A percentile compares a stretch with the other conserved stretches of the same genome.
phyloP scores from a whole-genome alignment of 208 protist species.

The Trypanosoma avium region DNA sequence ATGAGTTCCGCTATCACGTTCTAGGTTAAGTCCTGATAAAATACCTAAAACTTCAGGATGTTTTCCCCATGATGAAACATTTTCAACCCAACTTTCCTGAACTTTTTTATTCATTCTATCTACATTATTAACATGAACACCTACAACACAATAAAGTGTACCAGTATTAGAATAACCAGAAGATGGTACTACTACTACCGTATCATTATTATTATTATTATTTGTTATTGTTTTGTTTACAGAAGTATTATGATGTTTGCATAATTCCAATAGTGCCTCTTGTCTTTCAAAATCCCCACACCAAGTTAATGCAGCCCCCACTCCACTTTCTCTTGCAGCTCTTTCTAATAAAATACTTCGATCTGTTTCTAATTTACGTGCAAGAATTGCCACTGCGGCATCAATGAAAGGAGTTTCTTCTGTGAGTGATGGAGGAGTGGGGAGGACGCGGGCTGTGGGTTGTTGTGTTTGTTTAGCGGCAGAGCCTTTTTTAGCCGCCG shows the following conservation, averaged over 20 bases:
- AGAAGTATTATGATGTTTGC: conserved; percentile 47
- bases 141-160: conserved; percentile 70
- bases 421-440: background rate
- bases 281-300: conserved; percentile 74
- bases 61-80: conserved; percentile 39
- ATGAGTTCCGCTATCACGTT: conserved; percentile 62
- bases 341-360: conserved; percentile 47
- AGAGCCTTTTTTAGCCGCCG: conserved; percentile 38
- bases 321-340: conserved; percentile 43
- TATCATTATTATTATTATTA: conserved; percentile 9
- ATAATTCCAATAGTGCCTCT: conserved; percentile 52
- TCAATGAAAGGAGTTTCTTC: conserved; percentile 34
- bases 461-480: background rate
- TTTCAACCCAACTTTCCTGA: conserved; percentile 71
- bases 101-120: conserved; percentile 65
- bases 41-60: conserved; percentile 59
- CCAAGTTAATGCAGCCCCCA: conserved; percentile 62
- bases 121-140: conserved; percentile 83
- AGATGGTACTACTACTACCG: no score
- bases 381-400: conserved; percentile 57
- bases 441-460: background rate
- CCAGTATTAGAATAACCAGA: no score
- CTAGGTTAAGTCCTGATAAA: conserved; percentile 66
- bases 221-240: background rate
- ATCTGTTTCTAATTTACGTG: conserved; percentile 62